These are phyloP conservation scores for Fusarium virguliforme DNA, from an alignment of 2,329 filamentous ascomycete genomes.

Conservation along the genomic window DNA sequence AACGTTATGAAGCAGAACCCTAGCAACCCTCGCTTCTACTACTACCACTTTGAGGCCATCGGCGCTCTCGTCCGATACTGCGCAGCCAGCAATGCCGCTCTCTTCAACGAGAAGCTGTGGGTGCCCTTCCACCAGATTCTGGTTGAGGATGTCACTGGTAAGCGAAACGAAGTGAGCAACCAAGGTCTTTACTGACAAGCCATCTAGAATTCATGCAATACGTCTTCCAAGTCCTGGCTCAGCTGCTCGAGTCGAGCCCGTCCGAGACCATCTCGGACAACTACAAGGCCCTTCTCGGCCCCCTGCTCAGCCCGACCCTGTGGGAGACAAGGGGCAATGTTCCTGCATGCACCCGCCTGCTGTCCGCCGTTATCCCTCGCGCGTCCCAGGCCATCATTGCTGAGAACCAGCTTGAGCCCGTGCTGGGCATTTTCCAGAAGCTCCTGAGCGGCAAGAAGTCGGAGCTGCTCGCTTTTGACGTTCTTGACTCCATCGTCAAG, in stretches of 20 bases:
- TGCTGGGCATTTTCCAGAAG: constrained; percentile 97
- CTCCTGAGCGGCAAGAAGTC: constrained; percentile 86
- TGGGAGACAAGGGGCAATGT: constrained; percentile 97
- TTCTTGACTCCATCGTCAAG: constrained; percentile 85
- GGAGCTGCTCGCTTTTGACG: constrained; percentile 89
- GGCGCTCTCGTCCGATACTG: constrained; percentile 86
- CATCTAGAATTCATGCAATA: constrained; percentile 90
- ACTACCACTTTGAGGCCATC: constrained; percentile 96
- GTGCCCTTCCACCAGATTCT: constrained; percentile 86
- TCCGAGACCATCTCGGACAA: constrained; percentile 83
- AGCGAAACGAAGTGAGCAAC: constrained; percentile 35
- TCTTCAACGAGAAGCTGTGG: constrained; percentile 87
- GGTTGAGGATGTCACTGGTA: constrained; percentile 84
- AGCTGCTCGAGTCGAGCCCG: constrained; percentile 89
- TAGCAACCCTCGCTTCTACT: constrained; percentile 98
- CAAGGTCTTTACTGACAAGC: constrained; percentile 51
- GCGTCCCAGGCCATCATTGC: constrained; percentile 80
- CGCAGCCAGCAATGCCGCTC: constrained; percentile 75
- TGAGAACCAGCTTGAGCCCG: constrained; percentile 86
- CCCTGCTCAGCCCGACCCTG: constrained; percentile 83
- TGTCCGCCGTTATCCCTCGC: constrained; percentile 87
- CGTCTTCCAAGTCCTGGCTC: constrained; percentile 94
- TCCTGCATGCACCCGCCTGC: constrained; percentile 87
- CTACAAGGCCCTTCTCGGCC: constrained; percentile 84
- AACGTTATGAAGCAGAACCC: constrained; percentile 94